Evolutionary conservation across 2,329 filamentous ascomycete species (phyloP), one percentile per base, ranked within the genome.

Genomic region (Chaetomium sp.): DNA sequence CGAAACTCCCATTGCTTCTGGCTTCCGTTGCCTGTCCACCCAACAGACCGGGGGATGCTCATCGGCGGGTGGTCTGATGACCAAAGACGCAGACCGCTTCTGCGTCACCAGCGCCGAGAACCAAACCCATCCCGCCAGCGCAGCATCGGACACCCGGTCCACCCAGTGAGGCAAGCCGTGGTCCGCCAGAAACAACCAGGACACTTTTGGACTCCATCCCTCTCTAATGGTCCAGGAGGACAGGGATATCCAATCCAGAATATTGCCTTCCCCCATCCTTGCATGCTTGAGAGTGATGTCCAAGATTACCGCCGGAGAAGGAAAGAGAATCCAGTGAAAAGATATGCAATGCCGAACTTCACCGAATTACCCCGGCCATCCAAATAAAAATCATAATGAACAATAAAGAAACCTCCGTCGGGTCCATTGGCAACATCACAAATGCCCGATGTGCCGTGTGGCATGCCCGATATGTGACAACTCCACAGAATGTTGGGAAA

Each of bases 381-480:
- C 16, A 27, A 58, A 13, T 21, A 57, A 53, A 21, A 42, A 42
- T 42, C 19, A 6, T n/a, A 42, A 42, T n/a, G 38, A 42, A 60
- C 55, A 59, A 55, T 7, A 45, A 23, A 57, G 61, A 45, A 21
- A 31, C 50, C 31, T 56, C 57, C 35, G 21, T 56, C 16, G 38
- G 38, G 12, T 19, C 38, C 38, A 42, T 16, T n/a, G 38, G 38
- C 38, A 42, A 16, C 38, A 42, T 42, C 19, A n/a, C 51, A 35
- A 58, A 57, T 29, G 3, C 27, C 27, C 27, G 6, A 29, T 29
- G 27, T 29, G 27, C 27, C 27, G 27, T 29, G 27, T 29, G 27
- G 27, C 27, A 29, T 29, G 27, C 27, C 42, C 60, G n/a, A 50
- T 61, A 55, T 61, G 62, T 58, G 21, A 50, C 64, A 68, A 69